Evolutionary conservation across 2,329 filamentous ascomycete genomes (phyloP).

Genomic region (Paracoccidioides brasiliensis): DNA sequence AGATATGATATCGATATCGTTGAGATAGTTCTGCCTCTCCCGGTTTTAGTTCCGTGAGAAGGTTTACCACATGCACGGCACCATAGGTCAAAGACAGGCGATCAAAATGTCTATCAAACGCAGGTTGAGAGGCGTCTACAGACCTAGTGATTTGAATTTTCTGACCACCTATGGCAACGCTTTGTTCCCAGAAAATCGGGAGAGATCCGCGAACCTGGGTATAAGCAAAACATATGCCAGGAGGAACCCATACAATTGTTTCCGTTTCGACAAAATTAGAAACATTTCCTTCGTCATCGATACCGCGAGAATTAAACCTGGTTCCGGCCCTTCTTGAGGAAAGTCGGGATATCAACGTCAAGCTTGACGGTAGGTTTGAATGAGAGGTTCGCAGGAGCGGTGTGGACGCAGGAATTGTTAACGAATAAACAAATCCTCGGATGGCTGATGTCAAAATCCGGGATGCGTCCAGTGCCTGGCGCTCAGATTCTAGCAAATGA

Average conservation of each 20-base stretch:
- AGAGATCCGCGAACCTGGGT: conserved; percentile 86
- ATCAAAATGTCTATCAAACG: conserved; percentile 91
- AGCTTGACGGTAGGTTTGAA: conserved; percentile 63
- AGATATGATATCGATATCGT: conserved; percentile 66
- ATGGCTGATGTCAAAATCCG: conserved; percentile 87
- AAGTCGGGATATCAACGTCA: conserved; percentile 82
- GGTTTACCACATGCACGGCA: conserved; percentile 80
- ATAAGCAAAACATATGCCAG: conserved; percentile 74
- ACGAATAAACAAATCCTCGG: conserved; percentile 76
- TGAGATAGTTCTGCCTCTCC: conserved; percentile 74
- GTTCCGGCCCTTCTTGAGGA: conserved; percentile 88
- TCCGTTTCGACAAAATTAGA: conserved; percentile 99
- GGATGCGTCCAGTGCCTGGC: conserved; percentile 67
- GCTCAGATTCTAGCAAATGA: conserved; percentile 61
- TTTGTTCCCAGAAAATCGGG: conserved; percentile 94
- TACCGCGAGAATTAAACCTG: conserved; percentile 90
- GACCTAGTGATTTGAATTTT: conserved; percentile 88
- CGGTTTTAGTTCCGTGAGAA: conserved; percentile 79
- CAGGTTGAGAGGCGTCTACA: conserved; percentile 77
- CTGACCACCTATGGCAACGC: conserved; percentile 75
- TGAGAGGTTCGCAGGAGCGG: conserved; percentile 54
- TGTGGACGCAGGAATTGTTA: conserved; percentile 65
- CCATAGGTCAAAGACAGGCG: conserved; percentile 78
- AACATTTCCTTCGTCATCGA: conserved; percentile 94
- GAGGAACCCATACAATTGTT: conserved; percentile 76